phyloP scores from a whole-genome alignment of 23 red algal genomes.

The Agarophyton chilense region DNA sequence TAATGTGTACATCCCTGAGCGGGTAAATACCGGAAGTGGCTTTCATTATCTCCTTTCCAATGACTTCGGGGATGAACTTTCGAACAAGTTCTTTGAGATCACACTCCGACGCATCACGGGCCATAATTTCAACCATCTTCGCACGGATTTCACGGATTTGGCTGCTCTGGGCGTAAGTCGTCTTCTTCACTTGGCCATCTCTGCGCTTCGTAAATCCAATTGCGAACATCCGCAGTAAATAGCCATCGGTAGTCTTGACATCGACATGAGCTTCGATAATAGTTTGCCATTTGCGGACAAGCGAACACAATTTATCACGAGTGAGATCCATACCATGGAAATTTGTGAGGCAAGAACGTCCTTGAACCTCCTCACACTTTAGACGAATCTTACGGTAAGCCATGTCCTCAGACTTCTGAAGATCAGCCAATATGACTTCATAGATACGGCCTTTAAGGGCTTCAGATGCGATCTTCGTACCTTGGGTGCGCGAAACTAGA shows the following conservation, averaged over 20 bases:
- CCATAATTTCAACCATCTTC: slow-evolving; percentile 98
- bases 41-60: slow-evolving; percentile 98
- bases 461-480: slow-evolving; percentile 95
- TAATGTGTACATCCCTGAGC: slow-evolving; percentile 93
- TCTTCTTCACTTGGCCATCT: slow-evolving; percentile 78
- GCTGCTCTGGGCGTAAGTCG: slow-evolving; percentile 90
- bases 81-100: slow-evolving; percentile 93
- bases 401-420: slow-evolving; percentile 91
- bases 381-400: slow-evolving; percentile 96
- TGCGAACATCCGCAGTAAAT: slow-evolving; percentile 90
- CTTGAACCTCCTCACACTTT: slow-evolving; percentile 97
- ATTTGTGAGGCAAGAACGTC: slow-evolving; percentile 89
- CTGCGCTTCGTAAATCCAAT: slow-evolving; percentile 97
- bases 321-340: slow-evolving; percentile 97
- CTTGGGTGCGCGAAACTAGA: slow-evolving; percentile 88
- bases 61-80: slow-evolving; percentile 96
- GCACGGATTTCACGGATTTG: slow-evolving; percentile 93
- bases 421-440: slow-evolving; percentile 91
- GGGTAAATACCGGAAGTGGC: slow-evolving; percentile 87
- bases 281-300: slow-evolving; percentile 97
- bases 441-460: slow-evolving; percentile 93
- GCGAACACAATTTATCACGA: slow-evolving; percentile 89
- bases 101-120: slow-evolving; percentile 75
- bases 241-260: slow-evolving; percentile 98
- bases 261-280: slow-evolving; percentile 97